Conservation (phyloP, 1,284 basidiomycete genomes). For the Fomes fomentarius region DNA sequence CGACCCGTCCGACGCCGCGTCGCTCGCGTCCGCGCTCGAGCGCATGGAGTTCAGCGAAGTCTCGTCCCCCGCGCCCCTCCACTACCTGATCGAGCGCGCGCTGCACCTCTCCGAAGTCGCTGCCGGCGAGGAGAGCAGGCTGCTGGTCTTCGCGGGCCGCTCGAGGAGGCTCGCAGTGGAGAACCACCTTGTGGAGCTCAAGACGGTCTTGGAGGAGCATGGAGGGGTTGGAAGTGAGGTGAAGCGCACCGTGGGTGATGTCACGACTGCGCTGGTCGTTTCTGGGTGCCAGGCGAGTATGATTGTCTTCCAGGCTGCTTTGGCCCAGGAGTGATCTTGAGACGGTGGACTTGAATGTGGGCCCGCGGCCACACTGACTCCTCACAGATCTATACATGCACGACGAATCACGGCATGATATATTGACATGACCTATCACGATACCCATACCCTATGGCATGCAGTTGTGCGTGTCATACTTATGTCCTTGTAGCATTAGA, state of each 20-base stretch:
- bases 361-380: too few species aligned
- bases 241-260: slow-evolving; percentile 81
- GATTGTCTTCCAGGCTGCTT: slow-evolving; percentile 71
- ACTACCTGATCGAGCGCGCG: slow-evolving; percentile 45
- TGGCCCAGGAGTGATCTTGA: slow-evolving; percentile 8
- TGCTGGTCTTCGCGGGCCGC: slow-evolving; percentile 72
- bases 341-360: too few species aligned
- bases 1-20: slow-evolving; percentile 28
- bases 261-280: slow-evolving; percentile 74
- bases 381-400: too few species aligned
- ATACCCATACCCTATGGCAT: not conserved
- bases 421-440: not conserved
- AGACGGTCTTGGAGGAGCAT: slow-evolving; percentile 61
- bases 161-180: slow-evolving; percentile 70
- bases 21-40: slow-evolving; percentile 42
- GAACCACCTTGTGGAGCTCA: slow-evolving; percentile 66
- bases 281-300: slow-evolving; percentile 62
- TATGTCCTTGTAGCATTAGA: not conserved
- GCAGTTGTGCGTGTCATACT: not conserved
- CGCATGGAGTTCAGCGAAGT: slow-evolving; percentile 62
- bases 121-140: slow-evolving; percentile 35
- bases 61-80: slow-evolving; percentile 56
- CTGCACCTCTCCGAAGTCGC: slow-evolving; percentile 25
- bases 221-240: slow-evolving; percentile 57
- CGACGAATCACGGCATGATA: not conserved